phyloP scores from a whole-genome alignment of 805 yeast species.

The Yamadazyma endophytica region DNA sequence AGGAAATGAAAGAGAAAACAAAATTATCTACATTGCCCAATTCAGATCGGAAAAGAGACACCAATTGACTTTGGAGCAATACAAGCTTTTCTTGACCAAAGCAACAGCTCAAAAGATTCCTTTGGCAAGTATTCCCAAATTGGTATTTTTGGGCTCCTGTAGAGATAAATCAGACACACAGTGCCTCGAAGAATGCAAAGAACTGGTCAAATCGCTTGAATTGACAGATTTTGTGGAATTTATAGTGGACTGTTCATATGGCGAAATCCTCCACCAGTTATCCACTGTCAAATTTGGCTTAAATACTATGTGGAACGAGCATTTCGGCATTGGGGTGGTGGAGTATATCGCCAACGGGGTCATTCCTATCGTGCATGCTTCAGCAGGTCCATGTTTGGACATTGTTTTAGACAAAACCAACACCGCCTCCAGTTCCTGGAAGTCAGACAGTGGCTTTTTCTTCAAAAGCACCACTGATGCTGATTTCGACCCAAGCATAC shows the following conservation, averaged over 20 bases:
- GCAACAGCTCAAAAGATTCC: slow-evolving; percentile 15
- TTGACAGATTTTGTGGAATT: slow-evolving; percentile 44
- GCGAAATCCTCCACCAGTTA: slow-evolving; percentile 52
- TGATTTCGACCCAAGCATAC: slow-evolving; percentile 39
- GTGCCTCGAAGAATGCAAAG: slow-evolving; percentile 49
- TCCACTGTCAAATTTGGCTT: slow-evolving; percentile 66
- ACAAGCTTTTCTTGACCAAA: slow-evolving; percentile 45
- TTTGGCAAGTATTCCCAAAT: slow-evolving; percentile 39
- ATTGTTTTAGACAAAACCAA: slow-evolving; percentile 48
- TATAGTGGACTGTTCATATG: slow-evolving; percentile 71
- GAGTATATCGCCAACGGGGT: slow-evolving; percentile 85
- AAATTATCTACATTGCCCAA: slow-evolving; percentile 73
- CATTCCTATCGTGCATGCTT: slow-evolving; percentile 86
- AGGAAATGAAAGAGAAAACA: slow-evolving; percentile 22
- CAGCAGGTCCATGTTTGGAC: slow-evolving; percentile 92
- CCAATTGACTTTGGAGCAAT: slow-evolving; percentile 61
- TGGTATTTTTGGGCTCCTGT: slow-evolving; percentile 81
- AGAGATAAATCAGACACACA: slow-evolving; percentile 63
- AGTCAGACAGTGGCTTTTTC: slow-evolving; percentile 69
- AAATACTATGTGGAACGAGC: slow-evolving; percentile 99
- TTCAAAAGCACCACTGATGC: slow-evolving; percentile 73
- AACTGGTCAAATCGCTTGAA: slow-evolving; percentile 28
- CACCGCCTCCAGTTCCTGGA: slow-evolving; percentile 14
- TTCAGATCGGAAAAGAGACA: slow-evolving; percentile 96
- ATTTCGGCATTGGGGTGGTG: slow-evolving; percentile 95